Evolutionary conservation across 2,329 filamentous ascomycete species (phyloP), one percentile per base, ranked within the genome.

Genomic region (Neofusicoccum parvum): DNA sequence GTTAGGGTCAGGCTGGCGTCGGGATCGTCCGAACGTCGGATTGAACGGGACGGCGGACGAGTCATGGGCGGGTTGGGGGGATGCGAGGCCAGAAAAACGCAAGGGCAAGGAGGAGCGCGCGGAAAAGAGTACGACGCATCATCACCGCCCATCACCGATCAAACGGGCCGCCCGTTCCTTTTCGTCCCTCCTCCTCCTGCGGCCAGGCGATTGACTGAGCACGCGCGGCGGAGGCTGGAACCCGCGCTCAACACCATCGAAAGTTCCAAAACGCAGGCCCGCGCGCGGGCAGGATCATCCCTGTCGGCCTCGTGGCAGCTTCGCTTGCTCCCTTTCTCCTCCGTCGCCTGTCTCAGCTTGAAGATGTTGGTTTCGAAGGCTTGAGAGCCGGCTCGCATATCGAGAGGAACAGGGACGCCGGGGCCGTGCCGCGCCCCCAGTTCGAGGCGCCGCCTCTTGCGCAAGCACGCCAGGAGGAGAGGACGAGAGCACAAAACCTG

Each of bases 271-370:
- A 53, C 50, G 17, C 50, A 53, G 50, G 48, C 23, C 23, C 23
- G 23, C 23, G 12, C 5, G 10, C 3, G 14, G 4, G 48, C 23
- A 43, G 48, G 43, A n/a, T 37, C 37, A 48, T 48, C 56, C 56
- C 12, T 46, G 56, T 37, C 56, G 23, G 15, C 56, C 56, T 60
- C 56, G 43, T 48, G 56, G 56, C 56, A 60, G 56, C 27, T 41
- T 34, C 56, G 32, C 32, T 48, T 45, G 53, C 39, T 5, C 23
- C 20, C 39, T 14, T 9, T 11, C 9, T 45, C 20, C 39, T 7
- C 12, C 11, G 39, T 48, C 43, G 41, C 32, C 27, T 36, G 56
- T 60, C 56, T 60, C 56, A 60, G 17, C 12, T 58, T 58, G 32
- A 48, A 36, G 10, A 20, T 11, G n/a, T 20, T n/a, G 39, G 11